phyloP scores from a whole-genome alignment of 148 eudicot species.

The Cornus kousa region DNA sequence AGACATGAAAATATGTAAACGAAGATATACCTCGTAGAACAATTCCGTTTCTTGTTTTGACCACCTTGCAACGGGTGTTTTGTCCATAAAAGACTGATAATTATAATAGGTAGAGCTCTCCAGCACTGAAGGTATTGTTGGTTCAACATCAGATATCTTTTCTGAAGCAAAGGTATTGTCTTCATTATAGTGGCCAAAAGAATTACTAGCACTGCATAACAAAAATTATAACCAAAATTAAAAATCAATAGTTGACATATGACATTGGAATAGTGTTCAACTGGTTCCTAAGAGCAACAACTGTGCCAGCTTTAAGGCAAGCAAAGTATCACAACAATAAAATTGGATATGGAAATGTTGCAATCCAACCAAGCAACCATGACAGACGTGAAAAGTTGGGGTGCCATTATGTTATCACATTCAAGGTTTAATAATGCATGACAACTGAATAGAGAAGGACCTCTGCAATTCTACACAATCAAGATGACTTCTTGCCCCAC shows the following conservation, averaged over 20 bases:
- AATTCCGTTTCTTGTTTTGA: constrained; percentile 77
- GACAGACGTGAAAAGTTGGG: not conserved
- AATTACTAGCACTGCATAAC: constrained; percentile 40
- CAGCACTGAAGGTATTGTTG: constrained; percentile 29
- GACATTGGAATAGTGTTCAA: not conserved
- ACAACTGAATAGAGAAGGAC: not conserved
- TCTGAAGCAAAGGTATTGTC: constrained; percentile 37
- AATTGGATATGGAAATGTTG: not conserved
- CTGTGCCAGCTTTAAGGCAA: too few species aligned
- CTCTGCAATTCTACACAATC: not conserved
- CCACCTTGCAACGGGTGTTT: constrained; percentile 59
- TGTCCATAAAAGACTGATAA: constrained; percentile 58
- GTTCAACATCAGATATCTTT: constrained; percentile 27
- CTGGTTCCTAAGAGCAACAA: not conserved
- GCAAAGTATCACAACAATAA: not conserved
- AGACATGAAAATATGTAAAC: not conserved
- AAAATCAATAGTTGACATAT: not conserved
- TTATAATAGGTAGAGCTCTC: constrained; percentile 44
- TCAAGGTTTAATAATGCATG: not conserved
- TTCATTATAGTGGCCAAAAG: constrained; percentile 32
- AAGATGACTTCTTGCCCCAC: too few species aligned
- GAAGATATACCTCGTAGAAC: constrained; percentile 64
- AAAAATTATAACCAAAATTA: constrained; percentile 8
- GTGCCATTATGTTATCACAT: too few species aligned
- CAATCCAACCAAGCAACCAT: not conserved